phyloP scores from a whole-genome alignment of 768 basidiomycete genomes.

The Strobilomyces echinocephalus region DNA sequence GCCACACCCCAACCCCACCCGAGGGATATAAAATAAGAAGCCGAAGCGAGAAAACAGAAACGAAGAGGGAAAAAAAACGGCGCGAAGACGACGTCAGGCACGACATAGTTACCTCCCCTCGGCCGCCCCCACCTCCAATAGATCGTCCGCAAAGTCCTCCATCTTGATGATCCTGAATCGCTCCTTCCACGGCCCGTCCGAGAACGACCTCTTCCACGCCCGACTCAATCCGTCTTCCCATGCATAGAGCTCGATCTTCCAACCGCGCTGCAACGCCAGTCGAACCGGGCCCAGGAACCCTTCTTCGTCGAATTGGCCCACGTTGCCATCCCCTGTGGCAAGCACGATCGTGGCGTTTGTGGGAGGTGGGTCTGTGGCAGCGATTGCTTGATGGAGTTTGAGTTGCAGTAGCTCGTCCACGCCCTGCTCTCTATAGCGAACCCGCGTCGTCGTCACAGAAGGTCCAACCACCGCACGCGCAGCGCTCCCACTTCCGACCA shows the following conservation, averaged over 20 bases:
- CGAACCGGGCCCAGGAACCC: conserved; percentile 88
- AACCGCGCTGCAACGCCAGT: conserved; percentile 82
- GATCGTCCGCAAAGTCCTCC: conserved; percentile 60
- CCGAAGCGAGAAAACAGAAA: not conserved
- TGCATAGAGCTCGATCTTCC: conserved; percentile 92
- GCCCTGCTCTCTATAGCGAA: conserved; percentile 83
- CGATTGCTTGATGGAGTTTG: conserved; percentile 84
- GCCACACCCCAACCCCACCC: not conserved
- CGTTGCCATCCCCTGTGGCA: conserved; percentile 91
- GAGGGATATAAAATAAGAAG: not conserved
- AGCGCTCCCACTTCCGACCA: conserved; percentile 4
- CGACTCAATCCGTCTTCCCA: conserved; percentile 83
- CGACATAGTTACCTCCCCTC: conserved; percentile 18
- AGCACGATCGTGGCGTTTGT: conserved; percentile 76
- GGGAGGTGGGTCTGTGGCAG: conserved; percentile 61
- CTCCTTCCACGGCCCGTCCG: conserved; percentile 39
- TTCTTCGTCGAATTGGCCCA: conserved; percentile 88
- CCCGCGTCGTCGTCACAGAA: conserved; percentile 28
- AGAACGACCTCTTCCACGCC: conserved; percentile 73
- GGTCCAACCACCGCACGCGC: conserved; percentile 12
- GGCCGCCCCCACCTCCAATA: conserved; percentile 42
- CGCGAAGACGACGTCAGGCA: not conserved
- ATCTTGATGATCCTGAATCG: conserved; percentile 55
- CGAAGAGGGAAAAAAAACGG: not conserved
- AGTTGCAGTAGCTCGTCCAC: conserved; percentile 94